These are phyloP conservation scores for Allium fistulosum DNA, from an alignment of 106 monocot genomes.

Conservation along the genomic window DNA sequence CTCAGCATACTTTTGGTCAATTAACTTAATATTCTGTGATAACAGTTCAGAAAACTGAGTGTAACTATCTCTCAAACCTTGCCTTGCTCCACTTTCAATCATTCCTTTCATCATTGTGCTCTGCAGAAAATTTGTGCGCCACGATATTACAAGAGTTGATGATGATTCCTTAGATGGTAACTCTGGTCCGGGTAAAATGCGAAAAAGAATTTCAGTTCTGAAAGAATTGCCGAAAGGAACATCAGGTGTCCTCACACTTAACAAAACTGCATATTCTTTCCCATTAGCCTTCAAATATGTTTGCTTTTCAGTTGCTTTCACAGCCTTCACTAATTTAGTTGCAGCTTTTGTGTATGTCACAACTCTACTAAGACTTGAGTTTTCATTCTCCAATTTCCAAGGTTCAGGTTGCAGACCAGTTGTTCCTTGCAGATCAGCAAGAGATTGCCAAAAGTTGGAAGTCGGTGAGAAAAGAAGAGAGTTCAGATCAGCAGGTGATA, in stretches of 20 bases:
- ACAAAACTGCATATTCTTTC: slow-evolving; percentile 55
- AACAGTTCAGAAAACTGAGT: slow-evolving; percentile 43
- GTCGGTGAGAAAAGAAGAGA: slow-evolving; percentile 62
- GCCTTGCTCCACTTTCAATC: slow-evolving; percentile 81
- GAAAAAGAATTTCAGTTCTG: slow-evolving; percentile 51
- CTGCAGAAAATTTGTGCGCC: slow-evolving; percentile 75
- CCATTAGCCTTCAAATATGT: slow-evolving; percentile 79
- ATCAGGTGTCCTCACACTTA: slow-evolving; percentile 78
- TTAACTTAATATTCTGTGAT: slow-evolving; percentile 40
- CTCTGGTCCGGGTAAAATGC: slow-evolving; percentile 65
- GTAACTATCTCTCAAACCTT: slow-evolving; percentile 74
- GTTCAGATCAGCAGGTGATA: slow-evolving; percentile 49
- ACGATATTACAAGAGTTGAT: slow-evolving; percentile 60
- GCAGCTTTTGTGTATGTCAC: slow-evolving; percentile 71
- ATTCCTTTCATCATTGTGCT: slow-evolving; percentile 97
- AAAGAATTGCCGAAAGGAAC: slow-evolving; percentile 80
- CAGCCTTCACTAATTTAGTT: slow-evolving; percentile 71
- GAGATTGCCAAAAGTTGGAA: slow-evolving; percentile 49
- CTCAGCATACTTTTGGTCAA: slow-evolving; percentile 40
- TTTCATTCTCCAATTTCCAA: slow-evolving; percentile 56
- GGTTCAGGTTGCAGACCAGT: slow-evolving; percentile 34
- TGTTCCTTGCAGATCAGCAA: slow-evolving; percentile 72
- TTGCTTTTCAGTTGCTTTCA: slow-evolving; percentile 80
- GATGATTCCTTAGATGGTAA: slow-evolving; percentile 51
- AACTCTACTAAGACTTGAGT: slow-evolving; percentile 52